phyloP scores from a whole-genome alignment of 202 grass and related monocot genomes.

The Panicum hallii region DNA sequence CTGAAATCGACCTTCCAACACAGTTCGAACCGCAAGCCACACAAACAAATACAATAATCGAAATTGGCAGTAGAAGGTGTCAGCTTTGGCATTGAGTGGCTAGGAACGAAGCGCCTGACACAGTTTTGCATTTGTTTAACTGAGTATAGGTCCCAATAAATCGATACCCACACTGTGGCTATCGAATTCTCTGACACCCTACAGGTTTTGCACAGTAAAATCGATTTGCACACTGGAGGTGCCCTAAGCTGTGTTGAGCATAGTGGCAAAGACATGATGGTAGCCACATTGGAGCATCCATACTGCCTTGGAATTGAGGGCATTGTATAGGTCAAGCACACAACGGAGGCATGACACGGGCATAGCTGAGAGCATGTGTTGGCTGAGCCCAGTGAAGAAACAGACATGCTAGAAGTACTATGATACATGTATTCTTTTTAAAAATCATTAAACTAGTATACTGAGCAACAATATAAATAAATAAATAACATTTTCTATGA shows the following conservation, averaged over 20 bases:
- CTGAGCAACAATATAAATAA: slow-evolving; percentile 3
- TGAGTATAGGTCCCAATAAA: too few relatives aligned
- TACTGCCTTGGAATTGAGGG: neutral
- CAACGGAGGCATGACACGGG: neutral
- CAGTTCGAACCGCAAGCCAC: too few relatives aligned
- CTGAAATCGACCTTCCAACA: too few relatives aligned
- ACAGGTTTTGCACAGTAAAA: too few relatives aligned
- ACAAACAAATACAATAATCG: too few relatives aligned
- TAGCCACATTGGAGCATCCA: neutral
- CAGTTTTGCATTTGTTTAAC: too few relatives aligned
- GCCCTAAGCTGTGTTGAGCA: neutral
- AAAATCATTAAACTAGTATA: slow-evolving; percentile 26
- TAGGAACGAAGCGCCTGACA: too few relatives aligned
- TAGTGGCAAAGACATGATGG: neutral
- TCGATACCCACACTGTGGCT: too few relatives aligned
- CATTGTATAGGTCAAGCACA: neutral
- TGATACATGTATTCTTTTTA: neutral
- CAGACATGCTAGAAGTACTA: neutral
- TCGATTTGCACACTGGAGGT: too few relatives aligned
- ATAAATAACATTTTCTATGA: slow-evolving; percentile 15
- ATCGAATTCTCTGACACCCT: too few relatives aligned
- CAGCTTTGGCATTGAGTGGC: too few relatives aligned
- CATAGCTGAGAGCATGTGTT: neutral
- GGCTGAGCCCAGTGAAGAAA: neutral
- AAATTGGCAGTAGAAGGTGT: too few relatives aligned